A percentile compares a stretch with the other conserved stretches of the same genome.
Evolutionary conservation across 1,284 basidiomycete genomes (phyloP).

Genomic region (Cryptococcus neoformans): DNA sequence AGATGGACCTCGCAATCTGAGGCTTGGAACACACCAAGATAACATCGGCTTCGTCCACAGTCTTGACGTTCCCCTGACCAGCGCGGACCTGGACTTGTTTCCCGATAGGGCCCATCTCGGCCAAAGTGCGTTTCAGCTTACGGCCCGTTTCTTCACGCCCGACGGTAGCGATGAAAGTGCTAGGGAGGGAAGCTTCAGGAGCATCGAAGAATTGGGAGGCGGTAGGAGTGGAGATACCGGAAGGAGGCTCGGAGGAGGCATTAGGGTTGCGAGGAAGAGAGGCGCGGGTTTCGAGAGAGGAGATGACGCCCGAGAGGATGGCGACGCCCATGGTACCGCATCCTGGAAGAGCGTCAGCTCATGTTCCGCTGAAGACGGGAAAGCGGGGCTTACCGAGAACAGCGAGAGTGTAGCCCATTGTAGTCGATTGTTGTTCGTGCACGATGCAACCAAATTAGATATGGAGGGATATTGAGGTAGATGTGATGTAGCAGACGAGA

Average conservation of each 20-base stretch:
- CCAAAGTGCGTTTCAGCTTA: constrained; percentile 66
- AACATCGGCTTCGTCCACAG: constrained; percentile 74
- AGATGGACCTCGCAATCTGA: constrained; percentile 73
- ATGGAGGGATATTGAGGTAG: no score
- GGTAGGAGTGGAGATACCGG: constrained; percentile 73
- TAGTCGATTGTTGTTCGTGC: no score
- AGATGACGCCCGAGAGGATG: constrained; percentile 68
- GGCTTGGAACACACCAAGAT: constrained; percentile 93
- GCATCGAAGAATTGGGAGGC: constrained; percentile 48
- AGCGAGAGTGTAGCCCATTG: constrained; percentile 54
- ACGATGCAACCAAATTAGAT: no score
- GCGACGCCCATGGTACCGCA: constrained; percentile 99
- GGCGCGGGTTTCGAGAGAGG: constrained; percentile 42
- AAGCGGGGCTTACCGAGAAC: constrained; percentile 47
- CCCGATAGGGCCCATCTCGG: constrained; percentile 56
- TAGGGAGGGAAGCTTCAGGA: constrained; percentile 67
- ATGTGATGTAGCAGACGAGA: no score
- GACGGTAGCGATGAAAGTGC: constrained; percentile 87
- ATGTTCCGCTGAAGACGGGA: constrained; percentile 9
- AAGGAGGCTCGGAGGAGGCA: constrained; percentile 64
- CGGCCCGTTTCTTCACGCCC: constrained; percentile 70
- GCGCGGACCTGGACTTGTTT: constrained; percentile 66
- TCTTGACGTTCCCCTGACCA: constrained; percentile 64
- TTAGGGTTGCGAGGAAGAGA: constrained; percentile 15
- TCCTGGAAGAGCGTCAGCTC: constrained; percentile 54